These are phyloP conservation scores for Trichosporon sp. DNA, from an alignment of 1,284 basidiomycete genomes.

Conservation along the genomic window DNA sequence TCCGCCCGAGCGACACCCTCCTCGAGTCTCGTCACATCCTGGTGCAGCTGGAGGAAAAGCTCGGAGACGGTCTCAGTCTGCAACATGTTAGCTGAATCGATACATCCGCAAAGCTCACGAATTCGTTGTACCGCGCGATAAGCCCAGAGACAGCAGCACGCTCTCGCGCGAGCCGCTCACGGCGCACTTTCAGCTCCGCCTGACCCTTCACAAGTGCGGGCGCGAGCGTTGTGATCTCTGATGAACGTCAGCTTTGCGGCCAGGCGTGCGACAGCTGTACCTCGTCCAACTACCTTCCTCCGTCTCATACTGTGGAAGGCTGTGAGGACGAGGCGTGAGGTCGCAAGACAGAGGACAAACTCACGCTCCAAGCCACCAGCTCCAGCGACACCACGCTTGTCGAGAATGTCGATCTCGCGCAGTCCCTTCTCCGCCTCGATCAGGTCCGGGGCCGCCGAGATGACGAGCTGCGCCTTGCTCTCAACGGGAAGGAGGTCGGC, in stretches of 20 bases:
- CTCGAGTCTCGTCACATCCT: slow-evolving; percentile 45
- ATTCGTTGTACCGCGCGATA: slow-evolving; percentile 44
- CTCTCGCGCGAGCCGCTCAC: slow-evolving; percentile 30
- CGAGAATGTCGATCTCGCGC: slow-evolving; percentile 47
- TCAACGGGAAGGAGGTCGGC: slow-evolving; percentile 39
- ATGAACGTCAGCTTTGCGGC: too few species aligned
- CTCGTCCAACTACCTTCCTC: too few species aligned
- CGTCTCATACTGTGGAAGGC: too few species aligned
- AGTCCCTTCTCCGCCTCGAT: slow-evolving; percentile 44
- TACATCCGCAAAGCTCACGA: slow-evolving; percentile 35
- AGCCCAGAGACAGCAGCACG: slow-evolving; percentile 38
- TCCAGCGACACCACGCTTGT: slow-evolving; percentile 41
- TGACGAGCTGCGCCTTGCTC: slow-evolving; percentile 44
- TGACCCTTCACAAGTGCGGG: slow-evolving; percentile 32
- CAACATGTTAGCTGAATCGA: slow-evolving; percentile 1
- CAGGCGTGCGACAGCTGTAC: too few species aligned
- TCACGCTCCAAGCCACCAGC: slow-evolving; percentile 46
- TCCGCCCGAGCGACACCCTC: slow-evolving; percentile 42
- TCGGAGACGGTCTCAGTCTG: slow-evolving; percentile 51
- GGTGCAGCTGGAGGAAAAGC: slow-evolving; percentile 49
- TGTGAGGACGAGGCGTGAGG: too few species aligned
- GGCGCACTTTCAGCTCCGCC: slow-evolving; percentile 24
- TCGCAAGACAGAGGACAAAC: slow-evolving; percentile 20
- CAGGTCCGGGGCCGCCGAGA: slow-evolving; percentile 48
- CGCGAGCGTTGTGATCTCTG: slow-evolving; percentile 42